Evolutionary conservation across 1,139 yeast genomes (phyloP).

Genomic region (Pichia sp.): DNA sequence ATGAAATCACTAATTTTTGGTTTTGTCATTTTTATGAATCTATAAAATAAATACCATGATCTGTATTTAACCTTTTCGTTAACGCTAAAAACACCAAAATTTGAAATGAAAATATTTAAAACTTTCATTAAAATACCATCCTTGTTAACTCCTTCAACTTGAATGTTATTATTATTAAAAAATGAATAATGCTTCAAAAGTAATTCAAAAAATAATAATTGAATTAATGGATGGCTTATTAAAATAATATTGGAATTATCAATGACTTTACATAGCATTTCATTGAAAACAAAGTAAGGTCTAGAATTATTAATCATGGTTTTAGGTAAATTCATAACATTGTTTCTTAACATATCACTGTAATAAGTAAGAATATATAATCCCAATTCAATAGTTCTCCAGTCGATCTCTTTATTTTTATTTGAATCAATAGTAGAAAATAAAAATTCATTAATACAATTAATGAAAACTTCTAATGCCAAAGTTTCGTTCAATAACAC

Average conservation of each 20-base stretch:
- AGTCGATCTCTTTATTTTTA: slow-evolving; percentile 33
- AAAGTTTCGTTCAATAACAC: slow-evolving; percentile 70
- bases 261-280: slow-evolving; percentile 59
- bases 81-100: slow-evolving; percentile 71
- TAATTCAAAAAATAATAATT: slow-evolving; percentile 74
- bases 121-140: slow-evolving; percentile 54
- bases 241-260: slow-evolving; percentile 38
- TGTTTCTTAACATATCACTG: slow-evolving; percentile 74
- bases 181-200: slow-evolving; percentile 72
- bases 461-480: slow-evolving; percentile 63
- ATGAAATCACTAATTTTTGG: slow-evolving; percentile 50
- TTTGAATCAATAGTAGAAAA: slow-evolving; percentile 28
- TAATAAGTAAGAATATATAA: slow-evolving; percentile 71
- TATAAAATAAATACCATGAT: slow-evolving; percentile 83
- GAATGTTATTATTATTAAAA: slow-evolving; percentile 41
- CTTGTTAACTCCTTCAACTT: slow-evolving; percentile 34
- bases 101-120: slow-evolving; percentile 71
- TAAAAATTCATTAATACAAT: slow-evolving; percentile 56
- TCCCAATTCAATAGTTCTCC: slow-evolving; percentile 86
- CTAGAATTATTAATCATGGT: slow-evolving; percentile 54
- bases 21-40: slow-evolving; percentile 73
- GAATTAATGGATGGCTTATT: slow-evolving; percentile 71
- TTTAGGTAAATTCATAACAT: slow-evolving; percentile 62
- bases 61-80: slow-evolving; percentile 71
- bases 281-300: slow-evolving; percentile 54